Conservation (phyloP, 2,329 filamentous ascomycete genomes). For the Hypocreales sp. region DNA sequence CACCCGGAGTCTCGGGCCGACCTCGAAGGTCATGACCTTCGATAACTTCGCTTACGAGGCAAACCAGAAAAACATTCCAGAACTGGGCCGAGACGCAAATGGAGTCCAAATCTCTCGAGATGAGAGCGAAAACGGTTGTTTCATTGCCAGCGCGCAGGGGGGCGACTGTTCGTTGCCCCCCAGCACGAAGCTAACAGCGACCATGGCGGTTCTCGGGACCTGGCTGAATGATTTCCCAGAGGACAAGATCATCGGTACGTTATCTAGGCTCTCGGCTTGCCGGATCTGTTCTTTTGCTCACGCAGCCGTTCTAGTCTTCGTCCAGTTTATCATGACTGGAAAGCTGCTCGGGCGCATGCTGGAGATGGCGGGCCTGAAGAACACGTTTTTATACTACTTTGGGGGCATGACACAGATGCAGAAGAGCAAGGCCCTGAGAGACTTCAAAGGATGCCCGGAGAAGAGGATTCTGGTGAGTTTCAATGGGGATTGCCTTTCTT, state of each 20-base stretch:
- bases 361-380: conserved; percentile 4
- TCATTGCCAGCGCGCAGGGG: conserved; percentile 6
- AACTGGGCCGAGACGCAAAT: conserved; percentile 11
- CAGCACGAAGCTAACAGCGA: conserved; percentile 16
- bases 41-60: no score
- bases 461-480: conserved; percentile 20
- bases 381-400: conserved; percentile 22
- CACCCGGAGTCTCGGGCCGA: no score
- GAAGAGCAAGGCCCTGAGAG: conserved; percentile 6
- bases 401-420: conserved; percentile 7
- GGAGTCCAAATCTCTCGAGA: conserved; percentile 3
- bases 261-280: no score
- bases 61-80: neutral
- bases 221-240: conserved; percentile 15
- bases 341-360: conserved; percentile 21
- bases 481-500: no score
- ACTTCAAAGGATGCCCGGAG: conserved; percentile 6
- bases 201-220: conserved; percentile 14
- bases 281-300: no score
- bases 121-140: conserved; percentile 6
- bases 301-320: conserved; percentile 21
- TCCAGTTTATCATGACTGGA: conserved; percentile 15
- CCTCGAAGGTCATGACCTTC: no score
- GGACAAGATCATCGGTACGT: conserved; percentile 24
- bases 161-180: conserved; percentile 3